These are phyloP conservation scores for Neonectria magnoliae DNA, from an alignment of 2,329 filamentous ascomycete genomes.

Conservation along the genomic window DNA sequence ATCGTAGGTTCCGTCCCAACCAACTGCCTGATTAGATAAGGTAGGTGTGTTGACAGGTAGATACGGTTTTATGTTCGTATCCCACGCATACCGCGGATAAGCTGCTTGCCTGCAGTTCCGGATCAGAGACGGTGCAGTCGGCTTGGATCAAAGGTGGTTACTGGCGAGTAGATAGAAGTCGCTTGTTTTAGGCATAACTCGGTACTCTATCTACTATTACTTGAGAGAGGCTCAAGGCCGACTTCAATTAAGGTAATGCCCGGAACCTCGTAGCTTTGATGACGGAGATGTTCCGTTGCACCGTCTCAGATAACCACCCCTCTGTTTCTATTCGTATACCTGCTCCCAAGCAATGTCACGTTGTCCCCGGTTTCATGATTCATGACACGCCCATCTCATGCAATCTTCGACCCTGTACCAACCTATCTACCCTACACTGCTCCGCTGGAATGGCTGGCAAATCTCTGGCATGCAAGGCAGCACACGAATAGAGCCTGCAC, in stretches of 20 bases:
- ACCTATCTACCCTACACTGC: conserved; percentile 5
- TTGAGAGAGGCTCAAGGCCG: background rate
- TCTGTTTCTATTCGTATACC: background rate
- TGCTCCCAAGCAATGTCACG: background rate
- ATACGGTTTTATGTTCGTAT: background rate
- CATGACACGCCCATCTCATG: background rate
- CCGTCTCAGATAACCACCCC: background rate
- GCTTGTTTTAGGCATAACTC: background rate
- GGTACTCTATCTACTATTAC: background rate
- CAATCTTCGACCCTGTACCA: background rate
- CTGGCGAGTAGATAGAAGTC: background rate
- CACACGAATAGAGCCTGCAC: background rate
- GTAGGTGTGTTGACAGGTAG: background rate
- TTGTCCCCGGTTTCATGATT: conserved; percentile 2
- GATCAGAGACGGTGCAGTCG: too few relatives aligned
- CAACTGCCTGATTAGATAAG: conserved; percentile 13
- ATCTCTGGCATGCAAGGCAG: conserved; percentile 4
- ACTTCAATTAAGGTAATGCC: background rate
- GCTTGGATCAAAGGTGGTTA: background rate
- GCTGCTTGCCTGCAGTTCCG: too few relatives aligned
- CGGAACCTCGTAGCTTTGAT: background rate
- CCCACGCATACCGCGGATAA: background rate
- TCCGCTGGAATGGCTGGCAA: background rate
- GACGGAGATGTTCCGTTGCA: background rate
- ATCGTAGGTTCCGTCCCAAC: background rate